Percentiles rank a stretch among this genome's conserved stretches.
phyloP scores from a whole-genome alignment of 2,329 filamentous ascomycete genomes.

The Stemphylium lycopersici region DNA sequence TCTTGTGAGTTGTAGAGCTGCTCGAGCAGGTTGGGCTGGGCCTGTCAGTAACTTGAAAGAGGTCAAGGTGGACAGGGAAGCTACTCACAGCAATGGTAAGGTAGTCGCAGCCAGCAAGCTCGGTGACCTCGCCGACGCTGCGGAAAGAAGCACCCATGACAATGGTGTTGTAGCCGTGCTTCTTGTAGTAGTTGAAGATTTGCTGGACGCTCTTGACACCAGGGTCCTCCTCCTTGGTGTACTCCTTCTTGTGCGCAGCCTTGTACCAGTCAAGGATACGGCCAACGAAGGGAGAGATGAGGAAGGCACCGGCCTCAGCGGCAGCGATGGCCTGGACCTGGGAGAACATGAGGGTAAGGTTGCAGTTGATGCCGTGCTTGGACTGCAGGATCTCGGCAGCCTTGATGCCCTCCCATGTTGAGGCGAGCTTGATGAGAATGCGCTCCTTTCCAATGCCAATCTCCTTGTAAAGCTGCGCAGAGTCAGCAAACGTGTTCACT shows the following conservation, averaged over 20 bases:
- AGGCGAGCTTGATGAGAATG: constrained; percentile 97
- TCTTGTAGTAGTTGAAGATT: constrained; percentile 99
- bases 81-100: constrained; percentile 87
- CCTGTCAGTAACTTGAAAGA: constrained; percentile 17
- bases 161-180: constrained; percentile 97
- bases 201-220: constrained; percentile 90
- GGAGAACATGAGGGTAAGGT: constrained; percentile 99
- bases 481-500: constrained; percentile 28
- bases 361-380: constrained; percentile 96
- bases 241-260: constrained; percentile 92
- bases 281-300: constrained; percentile 99
- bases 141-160: constrained; percentile 99
- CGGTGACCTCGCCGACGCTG: constrained; percentile 94
- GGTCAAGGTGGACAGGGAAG: background rate
- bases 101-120: constrained; percentile 98
- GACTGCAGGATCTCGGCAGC: constrained; percentile 95
- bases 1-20: constrained; percentile 85
- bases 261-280: constrained; percentile 99
- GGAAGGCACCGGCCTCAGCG: constrained; percentile 92
- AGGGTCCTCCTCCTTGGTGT: constrained; percentile 86
- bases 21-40: constrained; percentile 87
- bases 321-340: constrained; percentile 91
- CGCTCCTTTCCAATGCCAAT: constrained; percentile 92
- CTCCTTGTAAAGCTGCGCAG: constrained; percentile 84
- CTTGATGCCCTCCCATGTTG: constrained; percentile 99